These are phyloP conservation scores for Ogataea nakhonphanomensis DNA, from an alignment of 805 yeast genomes.

Conservation along the genomic window DNA sequence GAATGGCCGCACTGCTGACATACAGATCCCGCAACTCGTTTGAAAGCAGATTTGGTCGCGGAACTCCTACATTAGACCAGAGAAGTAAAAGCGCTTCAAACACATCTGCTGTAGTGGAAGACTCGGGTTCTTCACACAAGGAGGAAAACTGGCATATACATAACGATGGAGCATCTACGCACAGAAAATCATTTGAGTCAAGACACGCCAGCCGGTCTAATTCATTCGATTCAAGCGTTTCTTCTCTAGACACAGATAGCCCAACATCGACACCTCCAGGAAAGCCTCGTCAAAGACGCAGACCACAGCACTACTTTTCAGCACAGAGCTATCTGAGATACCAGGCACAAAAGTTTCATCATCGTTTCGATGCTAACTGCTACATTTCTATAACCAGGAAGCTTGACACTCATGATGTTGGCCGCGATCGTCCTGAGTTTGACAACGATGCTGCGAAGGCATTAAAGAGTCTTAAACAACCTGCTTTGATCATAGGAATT, in stretches of 20 bases:
- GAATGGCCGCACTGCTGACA: slow-evolving; percentile 94
- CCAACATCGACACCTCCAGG: slow-evolving; percentile 4
- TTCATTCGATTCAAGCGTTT: slow-evolving; percentile 25
- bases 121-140: slow-evolving; percentile 12
- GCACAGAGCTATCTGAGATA: slow-evolving; percentile 94
- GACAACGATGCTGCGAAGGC: slow-evolving; percentile 45
- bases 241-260: slow-evolving; percentile 31
- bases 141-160: slow-evolving; percentile 77
- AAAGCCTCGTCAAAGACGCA: slow-evolving; percentile 27
- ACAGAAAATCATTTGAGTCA: slow-evolving; percentile 27
- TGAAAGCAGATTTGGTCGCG: slow-evolving; percentile 89
- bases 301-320: slow-evolving; percentile 69
- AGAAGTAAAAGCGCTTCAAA: slow-evolving; percentile 21
- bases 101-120: slow-evolving; percentile 10
- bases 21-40: slow-evolving; percentile 91
- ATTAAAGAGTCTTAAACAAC: slow-evolving; percentile 59
- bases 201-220: slow-evolving; percentile 29
- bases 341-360: slow-evolving; percentile 88
- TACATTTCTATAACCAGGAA: slow-evolving; percentile 92
- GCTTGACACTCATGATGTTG: slow-evolving; percentile 90
- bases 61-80: slow-evolving; percentile 43
- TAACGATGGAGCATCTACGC: slow-evolving; percentile 63
- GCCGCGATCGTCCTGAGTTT: slow-evolving; percentile 60
- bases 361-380: slow-evolving; percentile 94
- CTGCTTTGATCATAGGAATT: slow-evolving; percentile 84